Percentiles rank a stretch among this genome's conserved stretches.
These are phyloP conservation scores for Pneumocystis murina DNA, from an alignment of 1,139 yeast genomes.

Conservation along the genomic window DNA sequence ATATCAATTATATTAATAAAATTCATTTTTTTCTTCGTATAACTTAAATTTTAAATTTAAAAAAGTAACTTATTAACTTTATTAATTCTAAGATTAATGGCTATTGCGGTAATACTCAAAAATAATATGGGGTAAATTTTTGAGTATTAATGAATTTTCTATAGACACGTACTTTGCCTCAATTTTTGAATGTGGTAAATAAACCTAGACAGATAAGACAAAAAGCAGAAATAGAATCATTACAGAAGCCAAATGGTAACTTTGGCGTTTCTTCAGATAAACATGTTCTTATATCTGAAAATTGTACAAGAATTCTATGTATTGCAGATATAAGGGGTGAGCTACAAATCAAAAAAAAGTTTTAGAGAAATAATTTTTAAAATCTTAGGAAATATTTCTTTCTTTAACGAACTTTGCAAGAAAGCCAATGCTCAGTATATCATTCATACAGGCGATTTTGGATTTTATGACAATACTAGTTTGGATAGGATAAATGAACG, in stretches of 20 bases:
- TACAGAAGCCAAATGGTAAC: not conserved
- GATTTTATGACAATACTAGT: slow-evolving; percentile 52
- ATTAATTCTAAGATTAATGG: not conserved
- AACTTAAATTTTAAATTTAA: not conserved
- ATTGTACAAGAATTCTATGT: slow-evolving; percentile 29
- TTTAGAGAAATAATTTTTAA: not conserved
- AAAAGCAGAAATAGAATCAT: not conserved
- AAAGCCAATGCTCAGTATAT: slow-evolving; percentile 36
- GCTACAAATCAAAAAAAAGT: not conserved
- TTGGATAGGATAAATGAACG: slow-evolving; percentile 33
- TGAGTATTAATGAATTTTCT: not conserved
- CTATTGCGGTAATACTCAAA: not conserved
- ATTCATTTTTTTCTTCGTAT: not conserved
- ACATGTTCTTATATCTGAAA: slow-evolving; percentile 5
- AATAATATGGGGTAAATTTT: not conserved
- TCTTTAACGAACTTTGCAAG: slow-evolving; percentile 34
- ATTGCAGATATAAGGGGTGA: slow-evolving; percentile 42
- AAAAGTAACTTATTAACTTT: not conserved
- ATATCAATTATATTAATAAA: too few species aligned
- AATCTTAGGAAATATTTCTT: slow-evolving; percentile 28
- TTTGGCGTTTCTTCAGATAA: not conserved
- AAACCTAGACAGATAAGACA: not conserved
- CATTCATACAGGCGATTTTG: slow-evolving; percentile 67
- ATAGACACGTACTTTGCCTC: not conserved
- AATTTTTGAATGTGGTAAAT: not conserved